A percentile compares a stretch with the other conserved stretches of the same genome.
Conservation (phyloP, 352 stramenopile species). For the Blastocystis sp. region DNA sequence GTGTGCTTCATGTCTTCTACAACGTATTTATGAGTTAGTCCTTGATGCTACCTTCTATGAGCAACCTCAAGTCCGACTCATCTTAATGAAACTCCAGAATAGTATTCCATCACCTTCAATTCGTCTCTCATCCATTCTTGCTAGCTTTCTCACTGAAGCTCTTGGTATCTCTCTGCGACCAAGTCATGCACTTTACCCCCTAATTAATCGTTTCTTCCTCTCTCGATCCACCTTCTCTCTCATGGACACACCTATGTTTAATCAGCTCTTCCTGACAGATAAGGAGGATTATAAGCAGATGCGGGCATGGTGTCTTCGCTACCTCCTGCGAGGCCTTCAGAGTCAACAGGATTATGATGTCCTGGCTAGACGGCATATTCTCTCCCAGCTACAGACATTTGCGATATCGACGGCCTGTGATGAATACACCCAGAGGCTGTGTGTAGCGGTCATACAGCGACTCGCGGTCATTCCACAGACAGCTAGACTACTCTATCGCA, state of each 20-base stretch:
- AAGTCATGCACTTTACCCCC: neutral
- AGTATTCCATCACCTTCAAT: constrained; percentile 18
- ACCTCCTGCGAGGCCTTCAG: constrained; percentile 36
- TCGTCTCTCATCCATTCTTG: neutral
- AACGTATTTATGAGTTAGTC: constrained; percentile 46
- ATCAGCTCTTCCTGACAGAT: constrained; percentile 15
- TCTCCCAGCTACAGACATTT: constrained; percentile 39
- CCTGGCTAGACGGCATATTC: constrained; percentile 20
- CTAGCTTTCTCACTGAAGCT: constrained; percentile 42
- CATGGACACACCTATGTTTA: constrained; percentile 45
- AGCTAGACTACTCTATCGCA: neutral
- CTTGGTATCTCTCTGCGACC: constrained; percentile 31
- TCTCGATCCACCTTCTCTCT: constrained; percentile 14
- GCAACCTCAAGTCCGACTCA: constrained; percentile 27
- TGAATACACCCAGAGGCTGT: constrained; percentile 42
- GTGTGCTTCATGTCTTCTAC: neutral
- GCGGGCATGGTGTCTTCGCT: constrained; percentile 49
- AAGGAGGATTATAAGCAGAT: neutral
- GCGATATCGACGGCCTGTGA: neutral
- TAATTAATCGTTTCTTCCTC: constrained; percentile 54
- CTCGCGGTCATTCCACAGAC: constrained; percentile 13
- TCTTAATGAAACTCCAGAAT: constrained; percentile 59
- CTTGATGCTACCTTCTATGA: constrained; percentile 53
- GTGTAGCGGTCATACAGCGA: neutral
- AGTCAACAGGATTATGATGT: constrained; percentile 30